Conservation (phyloP, 106 monocot species). For the Platanthera guangdongensis region DNA sequence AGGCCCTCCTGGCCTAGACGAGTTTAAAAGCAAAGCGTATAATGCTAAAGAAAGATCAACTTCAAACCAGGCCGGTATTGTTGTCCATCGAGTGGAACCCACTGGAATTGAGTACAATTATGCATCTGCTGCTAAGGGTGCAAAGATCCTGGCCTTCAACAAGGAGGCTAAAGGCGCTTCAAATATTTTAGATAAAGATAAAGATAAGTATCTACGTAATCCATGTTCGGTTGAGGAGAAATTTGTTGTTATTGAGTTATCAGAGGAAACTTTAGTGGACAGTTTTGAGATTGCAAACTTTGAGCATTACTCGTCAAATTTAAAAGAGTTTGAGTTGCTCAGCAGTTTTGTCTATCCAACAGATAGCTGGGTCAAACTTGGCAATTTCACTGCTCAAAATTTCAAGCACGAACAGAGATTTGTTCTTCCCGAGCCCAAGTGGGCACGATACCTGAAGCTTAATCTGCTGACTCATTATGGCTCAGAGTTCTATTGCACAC, state of each 20-base stretch:
- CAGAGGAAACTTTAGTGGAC: conserved; percentile 83
- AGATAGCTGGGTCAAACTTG: conserved; percentile 62
- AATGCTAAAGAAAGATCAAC: conserved; percentile 36
- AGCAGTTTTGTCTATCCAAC: conserved; percentile 76
- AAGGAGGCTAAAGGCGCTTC: conserved; percentile 89
- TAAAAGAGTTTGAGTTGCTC: conserved; percentile 74
- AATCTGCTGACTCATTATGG: conserved; percentile 77
- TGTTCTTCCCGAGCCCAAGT: conserved; percentile 60
- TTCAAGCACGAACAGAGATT: conserved; percentile 71
- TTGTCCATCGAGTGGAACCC: conserved; percentile 63
- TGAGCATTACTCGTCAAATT: conserved; percentile 83
- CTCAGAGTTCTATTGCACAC: conserved; percentile 78
- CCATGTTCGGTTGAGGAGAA: conserved; percentile 89
- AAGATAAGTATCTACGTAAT: conserved; percentile 86
- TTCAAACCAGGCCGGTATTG: conserved; percentile 29
- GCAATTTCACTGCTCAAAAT: conserved; percentile 71
- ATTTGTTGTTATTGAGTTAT: conserved; percentile 69
- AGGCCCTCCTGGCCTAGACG: conserved; percentile 53
- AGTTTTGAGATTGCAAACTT: conserved; percentile 75
- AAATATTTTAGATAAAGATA: conserved; percentile 78
- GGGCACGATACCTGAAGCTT: conserved; percentile 75
- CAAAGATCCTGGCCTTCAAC: conserved; percentile 72
- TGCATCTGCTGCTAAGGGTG: conserved; percentile 72
- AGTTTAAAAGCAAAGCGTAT: conserved; percentile 60
- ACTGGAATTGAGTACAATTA: conserved; percentile 87